These are phyloP conservation scores for Ophiostoma himal-ulmi DNA, from an alignment of 2,329 filamentous ascomycete genomes.

Conservation along the genomic window DNA sequence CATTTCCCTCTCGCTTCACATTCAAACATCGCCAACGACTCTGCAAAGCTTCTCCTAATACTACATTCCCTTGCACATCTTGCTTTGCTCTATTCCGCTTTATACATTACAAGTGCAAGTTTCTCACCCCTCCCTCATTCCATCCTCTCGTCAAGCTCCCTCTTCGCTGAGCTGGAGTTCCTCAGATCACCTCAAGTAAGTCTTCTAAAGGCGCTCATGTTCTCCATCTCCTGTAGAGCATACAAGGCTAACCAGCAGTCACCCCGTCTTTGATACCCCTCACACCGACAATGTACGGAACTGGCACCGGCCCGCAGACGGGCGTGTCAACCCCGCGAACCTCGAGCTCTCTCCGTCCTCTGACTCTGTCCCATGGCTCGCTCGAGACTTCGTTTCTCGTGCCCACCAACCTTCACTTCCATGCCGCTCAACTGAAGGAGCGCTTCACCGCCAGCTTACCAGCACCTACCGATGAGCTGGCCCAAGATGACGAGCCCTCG, in stretches of 20 bases:
- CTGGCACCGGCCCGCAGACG: conserved; percentile 78
- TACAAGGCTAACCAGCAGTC: not conserved
- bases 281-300: conserved; percentile 69
- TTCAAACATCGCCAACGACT: not conserved
- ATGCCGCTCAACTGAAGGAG: conserved; percentile 90
- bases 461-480: conserved; percentile 89
- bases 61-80: not conserved
- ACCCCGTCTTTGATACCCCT: conserved; percentile 29
- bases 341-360: conserved; percentile 82
- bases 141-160: conserved; percentile 22
- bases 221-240: not conserved
- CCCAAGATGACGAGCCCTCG: conserved; percentile 97
- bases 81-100: not conserved
- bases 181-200: conserved; percentile 19
- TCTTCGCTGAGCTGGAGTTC: conserved; percentile 29
- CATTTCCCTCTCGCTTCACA: conserved; percentile 1
- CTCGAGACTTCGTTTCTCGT: conserved; percentile 96
- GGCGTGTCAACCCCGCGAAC: conserved; percentile 95
- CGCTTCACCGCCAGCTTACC: conserved; percentile 81
- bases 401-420: conserved; percentile 91
- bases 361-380: conserved; percentile 85
- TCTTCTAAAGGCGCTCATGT: not conserved
- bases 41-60: conserved; percentile 1
- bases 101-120: conserved; percentile 1
- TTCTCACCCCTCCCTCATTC: conserved; percentile 7